Percentiles rank a stretch among this genome's conserved stretches.
phyloP scores from a whole-genome alignment of 73 alveolate genomes.

The Blepharisma stoltei region DNA sequence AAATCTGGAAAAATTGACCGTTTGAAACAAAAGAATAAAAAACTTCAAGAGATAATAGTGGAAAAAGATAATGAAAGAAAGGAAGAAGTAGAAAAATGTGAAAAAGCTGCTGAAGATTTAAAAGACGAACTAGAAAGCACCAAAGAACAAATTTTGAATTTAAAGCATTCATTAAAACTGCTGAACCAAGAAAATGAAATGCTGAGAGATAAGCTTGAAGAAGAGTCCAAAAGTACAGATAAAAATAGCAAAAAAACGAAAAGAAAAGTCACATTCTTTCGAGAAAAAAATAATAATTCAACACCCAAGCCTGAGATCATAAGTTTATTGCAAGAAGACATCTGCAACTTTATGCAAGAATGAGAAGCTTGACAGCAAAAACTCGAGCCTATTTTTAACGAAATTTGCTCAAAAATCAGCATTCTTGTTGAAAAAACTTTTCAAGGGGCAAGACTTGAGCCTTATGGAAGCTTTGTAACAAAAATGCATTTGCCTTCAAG shows the following conservation, averaged over 20 bases:
- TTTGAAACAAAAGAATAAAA: no score
- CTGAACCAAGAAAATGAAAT: background rate
- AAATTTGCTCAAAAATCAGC: conserved; percentile 35
- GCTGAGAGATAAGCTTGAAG: conserved; percentile 1
- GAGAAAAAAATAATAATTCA: no score
- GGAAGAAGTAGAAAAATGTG: no score
- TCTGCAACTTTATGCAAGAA: conserved; percentile 41
- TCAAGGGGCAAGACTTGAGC: conserved; percentile 41
- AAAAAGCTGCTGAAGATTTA: no score
- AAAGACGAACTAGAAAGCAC: background rate
- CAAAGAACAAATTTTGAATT: conserved; percentile 15
- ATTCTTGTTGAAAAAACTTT: conserved; percentile 25
- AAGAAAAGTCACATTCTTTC: no score
- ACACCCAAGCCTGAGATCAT: no score
- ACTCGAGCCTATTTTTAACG: conserved; percentile 35
- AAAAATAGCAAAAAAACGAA: no score
- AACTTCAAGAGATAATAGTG: no score
- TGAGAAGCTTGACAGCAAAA: conserved; percentile 38
- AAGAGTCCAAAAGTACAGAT: background rate
- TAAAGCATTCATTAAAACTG: background rate
- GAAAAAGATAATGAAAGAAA: no score
- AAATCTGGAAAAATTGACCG: no score
- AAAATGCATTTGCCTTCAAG: conserved; percentile 77
- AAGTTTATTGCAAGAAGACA: conserved; percentile 31
- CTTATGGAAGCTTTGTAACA: conserved; percentile 78